Conservation (phyloP, 2,329 filamentous ascomycete species). For the Hymenoscyphus infarciens region DNA sequence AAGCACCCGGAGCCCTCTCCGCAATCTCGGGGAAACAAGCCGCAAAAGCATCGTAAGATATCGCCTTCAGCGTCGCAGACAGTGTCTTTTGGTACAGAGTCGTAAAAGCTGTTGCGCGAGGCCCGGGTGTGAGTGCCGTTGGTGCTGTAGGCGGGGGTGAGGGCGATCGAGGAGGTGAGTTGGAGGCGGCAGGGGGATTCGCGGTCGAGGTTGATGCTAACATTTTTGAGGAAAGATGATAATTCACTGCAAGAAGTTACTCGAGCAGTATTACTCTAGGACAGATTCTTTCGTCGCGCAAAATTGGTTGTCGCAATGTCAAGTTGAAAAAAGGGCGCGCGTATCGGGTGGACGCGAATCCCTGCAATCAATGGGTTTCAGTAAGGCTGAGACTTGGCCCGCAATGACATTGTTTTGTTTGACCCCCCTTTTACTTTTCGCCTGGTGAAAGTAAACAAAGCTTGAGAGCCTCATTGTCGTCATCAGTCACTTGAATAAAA, state of each 20-base stretch:
- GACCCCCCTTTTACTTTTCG: background rate
- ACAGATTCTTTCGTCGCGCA: background rate
- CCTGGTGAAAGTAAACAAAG: background rate
- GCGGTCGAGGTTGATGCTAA: background rate
- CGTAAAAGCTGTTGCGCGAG: constrained; percentile 53
- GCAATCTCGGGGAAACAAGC: constrained; percentile 61
- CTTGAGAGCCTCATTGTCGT: background rate
- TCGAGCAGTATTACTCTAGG: background rate
- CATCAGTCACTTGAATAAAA: background rate
- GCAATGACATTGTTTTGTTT: background rate
- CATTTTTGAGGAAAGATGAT: background rate
- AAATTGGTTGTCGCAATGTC: background rate
- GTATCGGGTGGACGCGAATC: constrained; percentile 4
- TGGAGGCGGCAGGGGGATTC: constrained; percentile 5
- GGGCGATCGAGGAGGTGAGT: constrained; percentile 16
- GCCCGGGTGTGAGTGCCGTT: constrained; percentile 44
- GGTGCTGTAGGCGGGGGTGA: constrained; percentile 26
- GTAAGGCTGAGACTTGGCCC: background rate
- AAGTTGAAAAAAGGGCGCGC: background rate
- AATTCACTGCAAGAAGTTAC: background rate
- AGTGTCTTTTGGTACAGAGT: constrained; percentile 52
- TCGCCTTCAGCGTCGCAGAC: constrained; percentile 50
- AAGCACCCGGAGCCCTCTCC: constrained; percentile 45
- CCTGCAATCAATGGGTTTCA: background rate
- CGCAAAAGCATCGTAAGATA: constrained; percentile 55